phyloP scores from a whole-genome alignment of 148 eudicot species.

The Talinum fruticosum region DNA sequence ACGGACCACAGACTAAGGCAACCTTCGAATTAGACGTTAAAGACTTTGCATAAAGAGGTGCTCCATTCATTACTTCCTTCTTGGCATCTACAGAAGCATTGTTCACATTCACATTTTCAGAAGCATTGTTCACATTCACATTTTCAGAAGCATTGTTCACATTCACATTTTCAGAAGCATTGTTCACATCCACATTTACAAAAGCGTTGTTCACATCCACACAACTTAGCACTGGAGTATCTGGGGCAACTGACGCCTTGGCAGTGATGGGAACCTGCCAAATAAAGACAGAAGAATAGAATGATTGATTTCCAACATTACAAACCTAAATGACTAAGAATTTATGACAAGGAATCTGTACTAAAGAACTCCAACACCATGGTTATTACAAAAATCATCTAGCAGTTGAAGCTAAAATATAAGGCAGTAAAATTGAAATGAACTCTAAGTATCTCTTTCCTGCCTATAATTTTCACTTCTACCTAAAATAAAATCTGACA shows the following conservation, averaged over 20 bases:
- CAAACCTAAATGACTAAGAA: conserved; percentile 4
- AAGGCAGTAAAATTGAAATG: neutral
- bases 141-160: too few species aligned
- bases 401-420: neutral
- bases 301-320: neutral
- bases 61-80: conserved; percentile 30
- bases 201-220: conserved; percentile 22
- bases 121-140: too few species aligned
- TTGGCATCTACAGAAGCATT: too few species aligned
- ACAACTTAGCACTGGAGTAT: conserved; percentile 13
- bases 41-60: conserved; percentile 24
- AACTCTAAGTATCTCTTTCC: neutral
- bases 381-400: neutral
- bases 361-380: neutral
- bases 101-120: too few species aligned
- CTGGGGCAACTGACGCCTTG: conserved; percentile 19
- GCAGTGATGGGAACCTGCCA: conserved; percentile 27
- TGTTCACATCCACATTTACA: too few species aligned
- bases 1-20: neutral
- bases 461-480: neutral
- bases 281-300: neutral
- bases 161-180: too few species aligned
- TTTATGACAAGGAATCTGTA: neutral
- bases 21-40: conserved; percentile 34
- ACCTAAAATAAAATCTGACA: neutral